These are phyloP conservation scores for Pisolithus thermaeus DNA, from an alignment of 1,284 basidiomycete species.

Conservation along the genomic window DNA sequence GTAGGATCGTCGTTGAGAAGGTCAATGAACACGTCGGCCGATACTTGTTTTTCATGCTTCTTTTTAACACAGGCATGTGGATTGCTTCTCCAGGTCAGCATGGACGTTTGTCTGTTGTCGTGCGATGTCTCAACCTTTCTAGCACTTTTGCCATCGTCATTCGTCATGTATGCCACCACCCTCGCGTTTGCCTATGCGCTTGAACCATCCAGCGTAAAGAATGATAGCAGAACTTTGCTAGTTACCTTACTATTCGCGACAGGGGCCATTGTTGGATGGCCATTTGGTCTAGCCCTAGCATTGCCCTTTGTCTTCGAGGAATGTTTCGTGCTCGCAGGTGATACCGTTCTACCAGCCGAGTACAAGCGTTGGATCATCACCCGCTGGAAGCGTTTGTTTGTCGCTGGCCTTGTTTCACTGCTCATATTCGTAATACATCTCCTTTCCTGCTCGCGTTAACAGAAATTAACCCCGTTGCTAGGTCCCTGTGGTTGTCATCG, in stretches of 20 bases:
- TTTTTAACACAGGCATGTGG: constrained; percentile 92
- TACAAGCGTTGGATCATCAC: constrained; percentile 51
- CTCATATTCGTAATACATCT: constrained; percentile 62
- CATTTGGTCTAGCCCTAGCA: constrained; percentile 83
- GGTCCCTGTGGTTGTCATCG: constrained; percentile 77
- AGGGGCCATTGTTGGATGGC: constrained; percentile 93
- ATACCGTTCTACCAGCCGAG: constrained; percentile 53
- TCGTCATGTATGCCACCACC: constrained; percentile 88
- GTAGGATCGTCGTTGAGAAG: constrained; percentile 73
- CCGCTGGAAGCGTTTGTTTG: constrained; percentile 59
- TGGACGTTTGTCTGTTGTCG: constrained; percentile 4
- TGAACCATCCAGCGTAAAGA: constrained; percentile 56
- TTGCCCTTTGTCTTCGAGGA: constrained; percentile 92
- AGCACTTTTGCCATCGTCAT: constrained; percentile 93
- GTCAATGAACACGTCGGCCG: constrained; percentile 88
- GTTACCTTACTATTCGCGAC: constrained; percentile 73
- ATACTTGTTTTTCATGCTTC: constrained; percentile 83
- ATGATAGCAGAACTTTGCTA: constrained; percentile 51
- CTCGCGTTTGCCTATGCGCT: constrained; percentile 78
- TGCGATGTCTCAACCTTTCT: constrained; percentile 3
- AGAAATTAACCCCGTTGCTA: constrained; percentile 28
- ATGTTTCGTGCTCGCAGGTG: constrained; percentile 72
- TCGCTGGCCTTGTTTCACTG: constrained; percentile 52
- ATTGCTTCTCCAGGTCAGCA: constrained; percentile 73
- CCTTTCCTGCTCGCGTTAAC: neutral